Evolutionary conservation across 2,329 filamentous ascomycete species (phyloP), one percentile per base, ranked within the genome.

Genomic region (Cercospora sp.): DNA sequence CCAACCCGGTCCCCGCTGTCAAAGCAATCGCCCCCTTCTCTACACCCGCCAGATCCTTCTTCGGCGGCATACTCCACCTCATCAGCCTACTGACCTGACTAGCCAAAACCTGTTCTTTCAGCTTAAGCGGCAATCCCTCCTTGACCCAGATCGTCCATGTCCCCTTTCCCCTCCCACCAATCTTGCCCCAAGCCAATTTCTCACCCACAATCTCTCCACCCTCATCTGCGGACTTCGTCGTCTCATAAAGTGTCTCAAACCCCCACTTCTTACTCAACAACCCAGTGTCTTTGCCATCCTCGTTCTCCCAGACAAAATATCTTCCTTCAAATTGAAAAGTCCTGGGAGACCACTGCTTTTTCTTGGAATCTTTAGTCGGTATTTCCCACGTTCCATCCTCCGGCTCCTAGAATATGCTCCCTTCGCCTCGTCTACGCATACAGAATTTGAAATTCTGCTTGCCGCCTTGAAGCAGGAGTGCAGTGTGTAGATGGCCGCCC

Each of bases 381-480:
- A 31, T 20, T 33, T 63, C 61, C 61, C 61, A 63, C 3, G 18
- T 45, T 13, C 30, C 61, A n/a, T 63, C 40, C 6, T 53, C 9
- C 5, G 28, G 9, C 20, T 51, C 45, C 45, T 23, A 3, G 16
- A 23, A 51, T 5, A 23, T 51, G 20, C 45, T 23, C 9, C 18
- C 31, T 31, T 33, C 45, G 26, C 45, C 45, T 16, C 10, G 20
- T 5, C 60, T 45, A 28, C 42, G 40, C 61, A 63, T 63, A 9
- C 61, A 28, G n/a, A 63, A 20, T n/a, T 63, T 63, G 61, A 63
- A 63, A 12, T 63, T 63, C 31, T 40, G 31, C 16, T 53, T 28
- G 16, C 16, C 45, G 6, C 40, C 40, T 26, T 55, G 45, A 9
- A 36, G 42, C 23, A 63, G 20, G 20, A 55, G 28, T 6, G 23